A percentile compares a stretch with the other conserved stretches of the same genome.
Conservation (phyloP, 805 yeast genomes). For the Dipodascus albidus region DNA sequence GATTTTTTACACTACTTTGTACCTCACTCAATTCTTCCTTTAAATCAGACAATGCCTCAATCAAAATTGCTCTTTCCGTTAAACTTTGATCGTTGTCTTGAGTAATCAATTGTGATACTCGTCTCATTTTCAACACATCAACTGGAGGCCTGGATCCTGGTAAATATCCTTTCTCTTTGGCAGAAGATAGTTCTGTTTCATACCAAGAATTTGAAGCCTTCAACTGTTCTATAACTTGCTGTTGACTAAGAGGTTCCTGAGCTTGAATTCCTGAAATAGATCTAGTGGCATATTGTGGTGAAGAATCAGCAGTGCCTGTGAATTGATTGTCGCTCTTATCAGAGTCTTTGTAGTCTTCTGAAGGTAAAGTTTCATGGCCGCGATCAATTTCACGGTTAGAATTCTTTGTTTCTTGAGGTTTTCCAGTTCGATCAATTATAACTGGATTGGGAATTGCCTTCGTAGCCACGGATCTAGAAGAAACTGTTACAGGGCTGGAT, state of each 20-base stretch:
- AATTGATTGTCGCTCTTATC: not conserved
- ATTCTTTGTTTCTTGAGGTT: not conserved
- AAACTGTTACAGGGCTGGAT: not conserved
- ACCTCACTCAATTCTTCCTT: constrained; percentile 18
- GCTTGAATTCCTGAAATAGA: not conserved
- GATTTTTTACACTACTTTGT: constrained; percentile 14
- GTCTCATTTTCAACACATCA: constrained; percentile 17
- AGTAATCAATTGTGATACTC: constrained; percentile 19
- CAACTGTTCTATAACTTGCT: constrained; percentile 18
- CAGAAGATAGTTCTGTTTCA: constrained; percentile 19
- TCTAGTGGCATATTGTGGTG: not conserved
- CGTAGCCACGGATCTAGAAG: not conserved
- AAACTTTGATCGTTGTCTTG: constrained; percentile 15
- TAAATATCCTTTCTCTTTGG: constrained; percentile 18
- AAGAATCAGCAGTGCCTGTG: not conserved
- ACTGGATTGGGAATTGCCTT: not conserved
- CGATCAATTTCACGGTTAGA: not conserved
- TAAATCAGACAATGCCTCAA: constrained; percentile 17
- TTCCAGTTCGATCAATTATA: not conserved
- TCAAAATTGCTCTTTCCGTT: constrained; percentile 19
- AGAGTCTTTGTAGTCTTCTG: not conserved
- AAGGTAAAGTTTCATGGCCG: not conserved
- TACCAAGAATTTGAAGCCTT: constrained; percentile 23
- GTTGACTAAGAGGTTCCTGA: constrained; percentile 4
- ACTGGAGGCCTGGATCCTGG: constrained; percentile 19